Conservation (phyloP, 805 yeast species). For the Maudiozyma serrabonitensis region DNA sequence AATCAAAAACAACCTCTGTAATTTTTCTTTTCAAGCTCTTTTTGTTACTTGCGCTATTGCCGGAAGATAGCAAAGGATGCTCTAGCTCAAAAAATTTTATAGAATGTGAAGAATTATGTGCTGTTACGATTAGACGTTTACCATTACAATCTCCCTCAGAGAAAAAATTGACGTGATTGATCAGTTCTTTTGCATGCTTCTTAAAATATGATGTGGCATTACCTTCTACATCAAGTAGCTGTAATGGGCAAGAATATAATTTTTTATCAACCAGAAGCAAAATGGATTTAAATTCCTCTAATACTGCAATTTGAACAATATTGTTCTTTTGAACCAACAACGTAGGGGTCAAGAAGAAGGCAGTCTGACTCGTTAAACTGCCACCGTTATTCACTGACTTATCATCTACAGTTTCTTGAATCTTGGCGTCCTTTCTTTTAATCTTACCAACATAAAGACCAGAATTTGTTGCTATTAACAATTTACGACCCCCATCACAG, state of each 20-base stretch:
- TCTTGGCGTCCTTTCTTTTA: slow-evolving; percentile 29
- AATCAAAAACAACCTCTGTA: slow-evolving; percentile 68
- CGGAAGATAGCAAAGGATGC: slow-evolving; percentile 46
- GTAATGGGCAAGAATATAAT: slow-evolving; percentile 68
- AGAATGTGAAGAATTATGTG: slow-evolving; percentile 68
- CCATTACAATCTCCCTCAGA: slow-evolving; percentile 91
- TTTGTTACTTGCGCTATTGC: slow-evolving; percentile 28
- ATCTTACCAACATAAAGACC: slow-evolving; percentile 82
- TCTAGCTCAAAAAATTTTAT: slow-evolving; percentile 73
- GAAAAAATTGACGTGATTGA: slow-evolving; percentile 84
- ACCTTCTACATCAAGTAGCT: slow-evolving; percentile 37
- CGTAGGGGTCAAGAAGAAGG: slow-evolving; percentile 59
- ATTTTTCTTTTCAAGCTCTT: slow-evolving; percentile 61
- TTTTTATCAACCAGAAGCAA: slow-evolving; percentile 76
- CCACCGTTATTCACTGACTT: slow-evolving; percentile 33
- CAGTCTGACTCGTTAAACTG: slow-evolving; percentile 32
- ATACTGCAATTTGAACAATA: slow-evolving; percentile 80
- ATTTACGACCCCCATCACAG: slow-evolving; percentile 86
- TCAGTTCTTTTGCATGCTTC: slow-evolving; percentile 64
- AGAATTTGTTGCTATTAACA: slow-evolving; percentile 82
- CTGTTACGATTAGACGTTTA: slow-evolving; percentile 79
- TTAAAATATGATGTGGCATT: slow-evolving; percentile 37
- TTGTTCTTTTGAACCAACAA: slow-evolving; percentile 65
- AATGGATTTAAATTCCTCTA: slow-evolving; percentile 82
- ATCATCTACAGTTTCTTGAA: not conserved